A percentile compares a stretch with the other conserved stretches of the same genome.
These are phyloP conservation scores for Hirschioporus abietinus DNA, from an alignment of 768 basidiomycete species.

Conservation along the genomic window DNA sequence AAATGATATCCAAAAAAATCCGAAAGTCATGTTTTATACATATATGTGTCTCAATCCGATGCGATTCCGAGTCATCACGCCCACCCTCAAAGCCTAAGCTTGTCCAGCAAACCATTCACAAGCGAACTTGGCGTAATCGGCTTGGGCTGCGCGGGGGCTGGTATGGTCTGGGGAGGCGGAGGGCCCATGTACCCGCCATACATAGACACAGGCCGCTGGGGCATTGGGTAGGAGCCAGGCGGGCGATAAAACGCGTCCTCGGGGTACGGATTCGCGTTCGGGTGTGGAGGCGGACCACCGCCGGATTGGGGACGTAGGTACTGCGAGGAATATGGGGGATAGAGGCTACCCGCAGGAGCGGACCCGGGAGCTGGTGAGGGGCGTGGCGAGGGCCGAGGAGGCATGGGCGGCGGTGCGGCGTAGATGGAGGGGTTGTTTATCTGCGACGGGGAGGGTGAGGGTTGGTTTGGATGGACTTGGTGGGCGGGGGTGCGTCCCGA, in stretches of 20 bases:
- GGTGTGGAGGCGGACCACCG: background rate
- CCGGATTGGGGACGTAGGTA: background rate
- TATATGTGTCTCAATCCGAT: background rate
- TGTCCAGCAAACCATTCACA: background rate
- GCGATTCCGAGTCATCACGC: background rate
- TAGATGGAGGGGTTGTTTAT: slow-evolving; percentile 37
- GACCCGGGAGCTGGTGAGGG: slow-evolving; percentile 4
- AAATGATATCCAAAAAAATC: background rate
- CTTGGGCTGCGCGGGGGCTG: background rate
- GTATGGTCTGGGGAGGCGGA: background rate
- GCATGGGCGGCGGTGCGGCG: slow-evolving; percentile 25
- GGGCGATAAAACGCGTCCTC: background rate
- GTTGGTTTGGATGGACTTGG: slow-evolving; percentile 31
- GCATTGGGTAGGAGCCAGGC: background rate
- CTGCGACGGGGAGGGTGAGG: slow-evolving; percentile 39
- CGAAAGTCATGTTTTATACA: background rate
- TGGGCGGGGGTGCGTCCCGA: slow-evolving; percentile 25
- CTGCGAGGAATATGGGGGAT: background rate
- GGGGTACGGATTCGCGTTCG: background rate
- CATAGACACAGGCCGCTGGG: background rate
- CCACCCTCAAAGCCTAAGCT: background rate
- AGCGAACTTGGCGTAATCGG: slow-evolving; percentile 1
- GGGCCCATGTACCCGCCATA: slow-evolving; percentile 1
- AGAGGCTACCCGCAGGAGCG: background rate
- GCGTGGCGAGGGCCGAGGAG: slow-evolving; percentile 5